Evolutionary conservation across 2,329 filamentous ascomycete species (phyloP).

Genomic region (Hypoxylon sp.): DNA sequence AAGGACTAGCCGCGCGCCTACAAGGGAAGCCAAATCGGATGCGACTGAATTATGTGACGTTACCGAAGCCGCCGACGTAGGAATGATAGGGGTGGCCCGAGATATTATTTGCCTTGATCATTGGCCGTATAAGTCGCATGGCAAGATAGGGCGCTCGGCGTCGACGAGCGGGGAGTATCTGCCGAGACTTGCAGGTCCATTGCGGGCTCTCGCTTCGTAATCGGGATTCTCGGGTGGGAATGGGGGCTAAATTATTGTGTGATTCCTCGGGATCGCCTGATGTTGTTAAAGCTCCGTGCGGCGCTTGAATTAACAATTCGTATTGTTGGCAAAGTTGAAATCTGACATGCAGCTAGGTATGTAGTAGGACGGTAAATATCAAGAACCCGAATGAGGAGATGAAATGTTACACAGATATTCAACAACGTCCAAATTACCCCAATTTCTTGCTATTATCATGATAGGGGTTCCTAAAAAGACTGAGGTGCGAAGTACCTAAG

Average conservation of each 20-base stretch:
- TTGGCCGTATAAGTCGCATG: slow-evolving; percentile 5
- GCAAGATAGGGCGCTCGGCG: slow-evolving; percentile 13
- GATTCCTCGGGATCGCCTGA: not conserved
- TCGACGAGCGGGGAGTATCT: slow-evolving; percentile 11
- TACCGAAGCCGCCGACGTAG: slow-evolving; percentile 18
- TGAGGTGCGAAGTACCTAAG: too few relatives aligned
- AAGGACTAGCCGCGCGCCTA: slow-evolving; percentile 12
- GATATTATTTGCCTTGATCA: not conserved
- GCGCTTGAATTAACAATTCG: not conserved
- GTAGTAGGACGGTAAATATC: not conserved
- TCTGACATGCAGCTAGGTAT: not conserved
- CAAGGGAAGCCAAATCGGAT: slow-evolving; percentile 5
- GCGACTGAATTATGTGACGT: slow-evolving; percentile 23
- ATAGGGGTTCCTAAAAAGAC: not conserved
- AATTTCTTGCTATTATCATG: not conserved
- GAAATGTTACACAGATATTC: not conserved
- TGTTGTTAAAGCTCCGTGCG: not conserved
- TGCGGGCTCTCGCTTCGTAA: slow-evolving; percentile 9
- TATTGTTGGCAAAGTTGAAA: not conserved
- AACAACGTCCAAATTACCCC: not conserved
- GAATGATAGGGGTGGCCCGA: slow-evolving; percentile 10
- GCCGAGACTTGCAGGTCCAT: slow-evolving; percentile 13
- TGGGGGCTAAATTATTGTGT: slow-evolving; percentile 9
- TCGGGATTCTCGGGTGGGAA: slow-evolving; percentile 2
- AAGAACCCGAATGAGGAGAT: not conserved